Evolutionary conservation across 345 rosid genomes (phyloP).

Genomic region (Camelina laxa): DNA sequence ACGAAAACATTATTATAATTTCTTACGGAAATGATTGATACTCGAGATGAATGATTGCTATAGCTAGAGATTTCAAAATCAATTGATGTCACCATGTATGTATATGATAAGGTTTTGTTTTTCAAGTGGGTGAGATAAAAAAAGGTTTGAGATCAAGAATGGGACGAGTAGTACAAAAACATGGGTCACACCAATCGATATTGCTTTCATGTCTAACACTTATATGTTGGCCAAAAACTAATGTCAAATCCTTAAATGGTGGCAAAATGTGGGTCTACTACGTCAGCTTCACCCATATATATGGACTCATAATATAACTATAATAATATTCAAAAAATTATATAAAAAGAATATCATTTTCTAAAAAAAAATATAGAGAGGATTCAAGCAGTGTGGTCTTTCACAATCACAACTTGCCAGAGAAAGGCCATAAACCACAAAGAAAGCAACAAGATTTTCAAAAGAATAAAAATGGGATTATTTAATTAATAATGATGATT

Average conservation of each 20-base stretch:
- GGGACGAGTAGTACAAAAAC: conserved; percentile 39
- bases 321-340: too few relatives aligned
- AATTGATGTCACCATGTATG: conserved; percentile 13
- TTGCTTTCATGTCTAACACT: conserved; percentile 37
- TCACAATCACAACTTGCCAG: conserved; percentile 37
- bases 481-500: background rate
- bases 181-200: conserved; percentile 35
- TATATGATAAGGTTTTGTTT: conserved; percentile 15
- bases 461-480: background rate
- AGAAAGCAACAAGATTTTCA: conserved; percentile 22
- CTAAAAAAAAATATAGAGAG: too few relatives aligned
- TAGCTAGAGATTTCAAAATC: conserved; percentile 21
- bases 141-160: conserved; percentile 26
- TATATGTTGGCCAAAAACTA: conserved; percentile 32
- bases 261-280: conserved; percentile 28
- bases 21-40: conserved; percentile 31
- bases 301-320: background rate
- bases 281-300: conserved; percentile 26
- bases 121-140: conserved; percentile 23
- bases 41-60: conserved; percentile 27
- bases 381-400: conserved; percentile 24
- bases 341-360: too few relatives aligned
- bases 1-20: conserved; percentile 20
- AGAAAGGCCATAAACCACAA: conserved; percentile 39
- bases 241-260: conserved; percentile 34